Conservation (phyloP, 2,329 filamentous ascomycete genomes). For the Colletotrichum acutatum region DNA sequence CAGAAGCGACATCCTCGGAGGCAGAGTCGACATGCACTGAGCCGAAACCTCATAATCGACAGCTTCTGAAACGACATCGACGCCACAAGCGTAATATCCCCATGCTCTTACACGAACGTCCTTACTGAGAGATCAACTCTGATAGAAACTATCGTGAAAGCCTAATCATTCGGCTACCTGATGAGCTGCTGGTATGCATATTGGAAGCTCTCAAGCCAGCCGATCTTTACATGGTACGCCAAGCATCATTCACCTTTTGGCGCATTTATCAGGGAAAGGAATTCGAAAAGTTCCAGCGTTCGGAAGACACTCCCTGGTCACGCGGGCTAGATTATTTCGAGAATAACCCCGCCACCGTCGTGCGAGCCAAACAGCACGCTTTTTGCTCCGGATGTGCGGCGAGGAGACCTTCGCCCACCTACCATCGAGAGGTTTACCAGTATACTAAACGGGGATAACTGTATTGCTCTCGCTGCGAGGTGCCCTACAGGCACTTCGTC, state of each 20-base stretch:
- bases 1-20: too few species aligned
- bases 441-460: not conserved
- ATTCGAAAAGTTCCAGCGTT: not conserved
- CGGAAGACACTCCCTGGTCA: not conserved
- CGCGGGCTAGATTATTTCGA: not conserved
- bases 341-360: not conserved
- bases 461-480: not conserved
- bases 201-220: not conserved
- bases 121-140: not conserved
- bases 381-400: not conserved
- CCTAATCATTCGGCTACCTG: not conserved
- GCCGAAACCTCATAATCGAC: too few species aligned
- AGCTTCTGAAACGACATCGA: too few species aligned
- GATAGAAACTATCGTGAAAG: not conserved
- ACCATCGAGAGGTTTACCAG: too few species aligned
- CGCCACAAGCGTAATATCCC: too few species aligned
- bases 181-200: not conserved
- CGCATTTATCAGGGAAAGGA: not conserved
- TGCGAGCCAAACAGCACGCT: not conserved
- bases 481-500: too few species aligned
- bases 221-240: not conserved
- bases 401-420: not conserved
- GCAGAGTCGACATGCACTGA: too few species aligned
- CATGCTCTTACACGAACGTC: too few species aligned
- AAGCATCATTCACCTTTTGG: constrained; percentile 2